Conservation (phyloP, 176 grass and related monocot species). For the Phoenix roebelenii region DNA sequence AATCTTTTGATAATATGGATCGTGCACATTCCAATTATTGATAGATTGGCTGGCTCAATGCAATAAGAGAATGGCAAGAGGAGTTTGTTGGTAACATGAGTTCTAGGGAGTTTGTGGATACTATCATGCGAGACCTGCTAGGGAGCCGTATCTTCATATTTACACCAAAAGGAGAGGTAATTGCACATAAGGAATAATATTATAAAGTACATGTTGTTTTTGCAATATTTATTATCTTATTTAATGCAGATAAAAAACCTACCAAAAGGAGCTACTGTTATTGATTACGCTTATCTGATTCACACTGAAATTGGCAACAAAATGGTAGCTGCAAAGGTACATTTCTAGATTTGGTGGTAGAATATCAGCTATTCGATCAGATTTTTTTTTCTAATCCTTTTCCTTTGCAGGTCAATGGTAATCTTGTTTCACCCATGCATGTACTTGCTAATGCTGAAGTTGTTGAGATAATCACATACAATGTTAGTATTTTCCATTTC, state of each 20-base stretch:
- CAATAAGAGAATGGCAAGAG: conserved; percentile 98
- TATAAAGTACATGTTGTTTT: background rate
- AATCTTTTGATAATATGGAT: too few relatives aligned
- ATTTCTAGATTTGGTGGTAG: conserved; percentile 6
- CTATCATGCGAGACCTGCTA: conserved; percentile 80
- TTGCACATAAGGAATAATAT: background rate
- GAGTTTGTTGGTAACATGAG: conserved; percentile 99
- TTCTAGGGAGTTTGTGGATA: conserved; percentile 94
- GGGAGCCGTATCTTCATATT: conserved; percentile 96
- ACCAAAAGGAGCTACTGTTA: conserved; percentile 84
- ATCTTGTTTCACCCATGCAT: conserved; percentile 79
- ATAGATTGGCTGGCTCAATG: conserved; percentile 98
- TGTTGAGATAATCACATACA: conserved; percentile 85
- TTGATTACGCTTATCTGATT: conserved; percentile 99
- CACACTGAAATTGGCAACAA: conserved; percentile 99
- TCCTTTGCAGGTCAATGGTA: conserved; percentile 89
- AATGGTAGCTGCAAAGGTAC: conserved; percentile 89
- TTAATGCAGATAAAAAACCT: conserved; percentile 79
- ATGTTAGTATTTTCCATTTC: conserved; percentile 56
- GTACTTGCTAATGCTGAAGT: conserved; percentile 92
- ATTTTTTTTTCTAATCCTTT: background rate
- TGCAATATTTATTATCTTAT: background rate
- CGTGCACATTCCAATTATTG: too few relatives aligned
- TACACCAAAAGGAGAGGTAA: conserved; percentile 87
- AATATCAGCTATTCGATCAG: background rate